Percentiles rank a stretch among this genome's conserved stretches.
Conservation (phyloP, 2,329 filamentous ascomycete species). For the Xylaria multiplex region DNA sequence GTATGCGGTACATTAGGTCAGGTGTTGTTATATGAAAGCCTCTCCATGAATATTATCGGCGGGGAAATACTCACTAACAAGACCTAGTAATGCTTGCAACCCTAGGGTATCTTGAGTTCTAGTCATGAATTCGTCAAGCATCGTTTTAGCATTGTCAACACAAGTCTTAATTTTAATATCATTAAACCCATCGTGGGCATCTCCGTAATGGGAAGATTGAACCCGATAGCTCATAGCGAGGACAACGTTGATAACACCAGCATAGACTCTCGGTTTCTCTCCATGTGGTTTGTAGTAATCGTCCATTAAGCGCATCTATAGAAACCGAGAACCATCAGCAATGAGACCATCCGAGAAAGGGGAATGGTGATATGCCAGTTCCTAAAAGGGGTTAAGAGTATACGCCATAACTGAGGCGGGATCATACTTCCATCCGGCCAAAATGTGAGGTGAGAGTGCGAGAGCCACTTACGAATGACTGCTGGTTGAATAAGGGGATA, state of each 20-base stretch:
- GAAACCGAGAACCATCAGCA: neutral
- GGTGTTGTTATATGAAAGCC: neutral
- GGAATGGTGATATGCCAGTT: neutral
- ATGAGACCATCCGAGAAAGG: neutral
- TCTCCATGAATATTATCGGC: neutral
- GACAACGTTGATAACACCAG: slow-evolving; percentile 55
- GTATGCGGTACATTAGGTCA: slow-evolving; percentile 22
- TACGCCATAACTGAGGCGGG: neutral
- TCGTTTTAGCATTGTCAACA: slow-evolving; percentile 53
- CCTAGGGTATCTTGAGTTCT: slow-evolving; percentile 53
- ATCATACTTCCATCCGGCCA: neutral
- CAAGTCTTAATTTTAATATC: slow-evolving; percentile 44
- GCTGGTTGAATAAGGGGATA: slow-evolving; percentile 53
- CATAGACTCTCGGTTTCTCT: slow-evolving; percentile 45
- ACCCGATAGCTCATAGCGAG: slow-evolving; percentile 52
- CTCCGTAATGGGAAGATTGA: slow-evolving; percentile 37
- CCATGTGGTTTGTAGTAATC: slow-evolving; percentile 49
- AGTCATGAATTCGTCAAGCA: slow-evolving; percentile 53
- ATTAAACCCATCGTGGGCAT: slow-evolving; percentile 33
- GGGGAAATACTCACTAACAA: slow-evolving; percentile 46
- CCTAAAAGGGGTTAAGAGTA: neutral
- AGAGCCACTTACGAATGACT: slow-evolving; percentile 43
- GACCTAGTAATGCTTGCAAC: slow-evolving; percentile 53
- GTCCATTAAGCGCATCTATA: slow-evolving; percentile 48
- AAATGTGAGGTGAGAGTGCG: neutral